Conservation (phyloP, 331 rosid species). For the Arachis monticola region DNA sequence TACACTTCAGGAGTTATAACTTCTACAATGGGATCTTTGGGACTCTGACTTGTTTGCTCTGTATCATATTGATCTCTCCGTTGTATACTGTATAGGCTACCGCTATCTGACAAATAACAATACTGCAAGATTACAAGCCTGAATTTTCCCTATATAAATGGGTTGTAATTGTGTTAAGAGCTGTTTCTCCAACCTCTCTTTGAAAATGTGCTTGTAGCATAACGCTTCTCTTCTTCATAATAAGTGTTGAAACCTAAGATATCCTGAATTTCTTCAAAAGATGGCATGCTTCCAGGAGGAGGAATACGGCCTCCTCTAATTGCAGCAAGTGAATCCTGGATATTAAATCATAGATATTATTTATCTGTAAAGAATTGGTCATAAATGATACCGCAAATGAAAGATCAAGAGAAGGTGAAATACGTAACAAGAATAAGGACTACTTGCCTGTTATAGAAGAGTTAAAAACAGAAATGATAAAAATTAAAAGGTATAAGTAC, state of each 20-base stretch:
- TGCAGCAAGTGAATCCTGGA: conserved; percentile 82
- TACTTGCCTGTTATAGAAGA: conserved; percentile 3
- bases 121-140: conserved; percentile 44
- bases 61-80: conserved; percentile 61
- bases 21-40: conserved; percentile 77
- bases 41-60: conserved; percentile 67
- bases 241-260: conserved; percentile 83
- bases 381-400: conserved; percentile 3
- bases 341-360: conserved; percentile 30
- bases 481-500: background rate
- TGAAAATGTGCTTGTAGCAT: conserved; percentile 58
- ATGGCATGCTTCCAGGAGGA: conserved; percentile 92
- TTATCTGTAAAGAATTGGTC: conserved; percentile 11
- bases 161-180: conserved; percentile 5
- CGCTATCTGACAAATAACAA: conserved; percentile 75
- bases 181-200: conserved; percentile 58
- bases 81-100: conserved; percentile 71
- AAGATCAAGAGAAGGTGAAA: conserved; percentile 9
- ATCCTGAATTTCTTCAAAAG: conserved; percentile 90
- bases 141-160: conserved; percentile 13
- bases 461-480: background rate
- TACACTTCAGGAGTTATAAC: conserved; percentile 92
- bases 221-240: conserved; percentile 92
- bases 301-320: conserved; percentile 90
- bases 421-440: conserved; percentile 7